These are phyloP conservation scores for Aspergillus unguis DNA, from an alignment of 2,329 filamentous ascomycete species.

Conservation along the genomic window DNA sequence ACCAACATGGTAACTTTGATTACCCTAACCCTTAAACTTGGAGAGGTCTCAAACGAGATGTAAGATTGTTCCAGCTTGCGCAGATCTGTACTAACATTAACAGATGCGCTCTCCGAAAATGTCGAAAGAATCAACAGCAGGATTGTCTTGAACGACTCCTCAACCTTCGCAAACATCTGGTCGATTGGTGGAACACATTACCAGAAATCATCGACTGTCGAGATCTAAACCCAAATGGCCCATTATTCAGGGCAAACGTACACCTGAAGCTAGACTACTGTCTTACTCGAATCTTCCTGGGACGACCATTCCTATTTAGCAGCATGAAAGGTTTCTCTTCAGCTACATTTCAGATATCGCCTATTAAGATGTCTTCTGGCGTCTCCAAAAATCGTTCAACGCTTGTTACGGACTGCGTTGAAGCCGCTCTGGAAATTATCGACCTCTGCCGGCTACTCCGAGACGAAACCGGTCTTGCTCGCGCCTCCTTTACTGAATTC, in stretches of 20 bases:
- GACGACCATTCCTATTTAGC: constrained; percentile 53
- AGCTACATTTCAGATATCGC: constrained; percentile 16
- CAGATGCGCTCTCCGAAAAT: constrained; percentile 39
- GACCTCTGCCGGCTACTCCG: constrained; percentile 51
- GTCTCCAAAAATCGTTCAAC: constrained; percentile 34
- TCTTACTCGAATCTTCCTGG: constrained; percentile 53
- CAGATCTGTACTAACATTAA: constrained; percentile 17
- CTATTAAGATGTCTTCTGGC: constrained; percentile 30
- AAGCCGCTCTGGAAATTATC: constrained; percentile 52
- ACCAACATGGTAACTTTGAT: constrained; percentile 48
- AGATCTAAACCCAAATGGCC: constrained; percentile 41
- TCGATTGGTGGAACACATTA: constrained; percentile 44
- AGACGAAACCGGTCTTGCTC: constrained; percentile 52
- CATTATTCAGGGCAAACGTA: constrained; percentile 48
- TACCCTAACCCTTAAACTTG: constrained; percentile 43
- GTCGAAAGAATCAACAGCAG: constrained; percentile 38
- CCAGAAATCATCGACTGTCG: constrained; percentile 39
- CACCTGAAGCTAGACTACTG: constrained; percentile 55
- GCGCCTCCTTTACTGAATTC: constrained; percentile 56
- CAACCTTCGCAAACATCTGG: constrained; percentile 36
- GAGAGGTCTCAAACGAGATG: constrained; percentile 42
- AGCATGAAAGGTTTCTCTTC: constrained; percentile 31
- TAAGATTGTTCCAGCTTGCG: constrained; percentile 17
- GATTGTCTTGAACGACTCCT: constrained; percentile 41
- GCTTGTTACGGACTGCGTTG: constrained; percentile 53